phyloP scores from a whole-genome alignment of 768 basidiomycete genomes.

The Mycena epipterygia region DNA sequence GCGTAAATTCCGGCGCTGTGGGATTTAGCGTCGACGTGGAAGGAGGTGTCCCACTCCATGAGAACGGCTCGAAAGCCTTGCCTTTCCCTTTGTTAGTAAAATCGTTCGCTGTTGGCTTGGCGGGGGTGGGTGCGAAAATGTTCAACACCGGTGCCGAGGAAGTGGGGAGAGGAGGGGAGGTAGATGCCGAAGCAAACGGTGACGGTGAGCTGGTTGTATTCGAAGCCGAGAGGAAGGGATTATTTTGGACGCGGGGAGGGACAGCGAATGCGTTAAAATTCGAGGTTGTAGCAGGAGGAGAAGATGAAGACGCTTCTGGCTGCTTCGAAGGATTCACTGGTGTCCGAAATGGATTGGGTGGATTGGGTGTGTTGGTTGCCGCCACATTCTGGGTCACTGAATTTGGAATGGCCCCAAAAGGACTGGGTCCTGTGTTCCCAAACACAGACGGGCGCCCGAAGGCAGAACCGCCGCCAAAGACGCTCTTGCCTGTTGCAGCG shows the following conservation, averaged over 20 bases:
- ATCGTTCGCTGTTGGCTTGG: slow-evolving; percentile 11
- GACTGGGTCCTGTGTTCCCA: slow-evolving; percentile 23
- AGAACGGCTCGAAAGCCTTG: slow-evolving; percentile 13
- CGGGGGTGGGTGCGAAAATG: slow-evolving; percentile 31
- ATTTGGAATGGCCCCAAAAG: slow-evolving; percentile 10
- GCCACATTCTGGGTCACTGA: neutral
- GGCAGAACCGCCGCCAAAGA: slow-evolving; percentile 51
- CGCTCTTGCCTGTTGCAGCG: slow-evolving; percentile 46
- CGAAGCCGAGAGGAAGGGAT: slow-evolving; percentile 27
- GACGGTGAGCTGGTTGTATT: slow-evolving; percentile 21
- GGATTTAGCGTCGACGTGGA: slow-evolving; percentile 29
- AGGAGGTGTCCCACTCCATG: slow-evolving; percentile 4
- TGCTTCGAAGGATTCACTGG: neutral
- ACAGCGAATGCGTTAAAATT: slow-evolving; percentile 22
- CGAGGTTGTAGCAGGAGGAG: slow-evolving; percentile 24
- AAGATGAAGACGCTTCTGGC: slow-evolving; percentile 36
- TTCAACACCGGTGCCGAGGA: slow-evolving; percentile 6
- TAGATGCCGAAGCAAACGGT: slow-evolving; percentile 39
- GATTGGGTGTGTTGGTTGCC: neutral
- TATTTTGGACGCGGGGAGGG: slow-evolving; percentile 34
- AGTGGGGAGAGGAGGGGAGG: slow-evolving; percentile 39
- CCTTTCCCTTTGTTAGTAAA: slow-evolving; percentile 31
- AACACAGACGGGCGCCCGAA: slow-evolving; percentile 49
- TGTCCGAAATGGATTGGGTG: slow-evolving; percentile 4
- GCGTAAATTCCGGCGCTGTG: slow-evolving; percentile 32